Percentiles rank a stretch among this genome's conserved stretches.
phyloP scores from a whole-genome alignment of 352 stramenopile species.

The Globisporangium heterothallicum region DNA sequence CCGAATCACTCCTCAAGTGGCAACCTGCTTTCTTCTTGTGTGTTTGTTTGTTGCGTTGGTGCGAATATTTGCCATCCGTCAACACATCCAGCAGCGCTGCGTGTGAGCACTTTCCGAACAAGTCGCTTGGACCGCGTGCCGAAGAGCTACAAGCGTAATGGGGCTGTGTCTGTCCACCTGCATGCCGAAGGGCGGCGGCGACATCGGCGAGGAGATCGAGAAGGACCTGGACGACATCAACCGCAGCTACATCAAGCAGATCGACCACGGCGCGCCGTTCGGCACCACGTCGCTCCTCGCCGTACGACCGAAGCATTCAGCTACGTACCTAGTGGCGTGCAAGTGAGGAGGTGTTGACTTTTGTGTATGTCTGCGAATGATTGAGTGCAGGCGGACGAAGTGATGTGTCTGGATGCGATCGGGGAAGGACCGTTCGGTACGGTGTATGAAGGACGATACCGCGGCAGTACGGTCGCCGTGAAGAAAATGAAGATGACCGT shows the following conservation, averaged over 20 bases:
- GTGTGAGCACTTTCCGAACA: too few relatives aligned
- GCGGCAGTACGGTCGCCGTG: slow-evolving; percentile 75
- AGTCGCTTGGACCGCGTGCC: too few relatives aligned
- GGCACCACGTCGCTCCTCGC: slow-evolving; percentile 70
- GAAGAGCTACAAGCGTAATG: too few relatives aligned
- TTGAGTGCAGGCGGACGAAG: slow-evolving; percentile 64
- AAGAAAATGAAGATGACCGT: slow-evolving; percentile 86
- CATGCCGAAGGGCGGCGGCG: slow-evolving; percentile 53
- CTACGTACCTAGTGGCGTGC: not conserved
- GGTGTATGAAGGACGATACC: slow-evolving; percentile 85
- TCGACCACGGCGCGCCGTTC: slow-evolving; percentile 45
- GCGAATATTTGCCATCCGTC: too few relatives aligned
- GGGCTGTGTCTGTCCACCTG: slow-evolving; percentile 83
- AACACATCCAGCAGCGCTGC: too few relatives aligned
- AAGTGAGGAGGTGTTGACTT: not conserved
- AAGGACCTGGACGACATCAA: slow-evolving; percentile 69
- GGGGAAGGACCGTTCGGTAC: slow-evolving; percentile 73
- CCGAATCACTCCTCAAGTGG: not conserved
- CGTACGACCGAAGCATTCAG: slow-evolving; percentile 23
- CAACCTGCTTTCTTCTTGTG: not conserved
- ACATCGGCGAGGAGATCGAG: slow-evolving; percentile 83
- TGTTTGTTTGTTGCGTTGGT: not conserved
- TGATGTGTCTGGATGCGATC: slow-evolving; percentile 73
- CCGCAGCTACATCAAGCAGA: slow-evolving; percentile 47
- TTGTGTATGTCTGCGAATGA: not conserved